A percentile compares a stretch with the other conserved stretches of the same genome.
Evolutionary conservation across 176 grass and related monocot species (phyloP).

Genomic region (Musa schizocarpa): DNA sequence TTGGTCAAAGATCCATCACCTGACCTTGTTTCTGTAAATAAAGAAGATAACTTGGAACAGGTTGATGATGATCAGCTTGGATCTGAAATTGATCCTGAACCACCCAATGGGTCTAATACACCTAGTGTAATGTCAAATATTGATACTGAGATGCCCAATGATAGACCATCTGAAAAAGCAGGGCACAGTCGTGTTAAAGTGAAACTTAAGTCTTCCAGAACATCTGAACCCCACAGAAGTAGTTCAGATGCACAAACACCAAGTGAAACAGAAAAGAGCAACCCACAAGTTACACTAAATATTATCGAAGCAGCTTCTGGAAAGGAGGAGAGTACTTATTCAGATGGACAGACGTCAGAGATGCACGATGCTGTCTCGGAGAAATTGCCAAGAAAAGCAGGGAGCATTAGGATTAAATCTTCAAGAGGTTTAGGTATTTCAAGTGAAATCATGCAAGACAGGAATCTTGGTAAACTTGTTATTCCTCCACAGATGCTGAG

Average conservation of each 20-base stretch:
- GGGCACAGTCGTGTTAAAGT: slow-evolving; percentile 46
- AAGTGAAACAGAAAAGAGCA: slow-evolving; percentile 19
- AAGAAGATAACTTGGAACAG: slow-evolving; percentile 25
- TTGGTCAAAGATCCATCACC: slow-evolving; percentile 17
- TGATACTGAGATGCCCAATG: slow-evolving; percentile 13
- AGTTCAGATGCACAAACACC: slow-evolving; percentile 21
- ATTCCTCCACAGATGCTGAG: slow-evolving; percentile 14
- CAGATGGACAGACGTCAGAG: slow-evolving; percentile 26
- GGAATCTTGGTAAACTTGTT: slow-evolving; percentile 19
- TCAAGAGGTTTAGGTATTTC: slow-evolving; percentile 18
- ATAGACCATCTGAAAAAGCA: slow-evolving; percentile 26
- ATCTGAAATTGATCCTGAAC: slow-evolving; percentile 17
- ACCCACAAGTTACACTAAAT: slow-evolving; percentile 1
- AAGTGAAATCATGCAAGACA: slow-evolving; percentile 22
- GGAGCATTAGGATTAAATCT: slow-evolving; percentile 39
- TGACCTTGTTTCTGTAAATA: slow-evolving; percentile 23
- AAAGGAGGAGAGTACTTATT: slow-evolving; percentile 18
- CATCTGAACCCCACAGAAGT: slow-evolving; percentile 21
- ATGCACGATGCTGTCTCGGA: slow-evolving; percentile 27
- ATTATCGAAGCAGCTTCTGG: background rate
- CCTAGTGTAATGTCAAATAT: background rate
- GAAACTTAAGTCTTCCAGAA: slow-evolving; percentile 52
- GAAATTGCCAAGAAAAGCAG: slow-evolving; percentile 35
- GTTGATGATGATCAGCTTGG: slow-evolving; percentile 5
- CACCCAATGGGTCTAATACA: slow-evolving; percentile 18